Conservation (phyloP, 2,329 filamentous ascomycete species). For the Fusarium secorum region DNA sequence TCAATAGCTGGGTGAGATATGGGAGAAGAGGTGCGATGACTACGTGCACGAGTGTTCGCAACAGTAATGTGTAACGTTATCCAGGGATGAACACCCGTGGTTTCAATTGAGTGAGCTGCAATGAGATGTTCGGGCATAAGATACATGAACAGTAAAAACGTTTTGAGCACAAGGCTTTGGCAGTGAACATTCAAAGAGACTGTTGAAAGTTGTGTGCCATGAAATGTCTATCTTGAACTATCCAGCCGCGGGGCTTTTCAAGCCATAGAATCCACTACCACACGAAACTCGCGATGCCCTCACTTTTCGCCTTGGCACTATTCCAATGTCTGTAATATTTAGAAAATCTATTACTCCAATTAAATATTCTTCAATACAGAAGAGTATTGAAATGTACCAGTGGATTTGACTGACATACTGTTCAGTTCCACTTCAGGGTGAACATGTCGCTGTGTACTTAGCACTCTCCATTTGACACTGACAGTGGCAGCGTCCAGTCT, state of each 20-base stretch:
- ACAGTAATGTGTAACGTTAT: not conserved
- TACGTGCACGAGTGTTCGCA: not conserved
- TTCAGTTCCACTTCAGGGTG: not conserved
- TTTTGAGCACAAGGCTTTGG: no score
- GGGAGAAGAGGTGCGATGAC: not conserved
- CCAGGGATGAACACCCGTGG: no score
- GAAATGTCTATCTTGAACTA: not conserved
- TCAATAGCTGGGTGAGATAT: no score
- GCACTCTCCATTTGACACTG: not conserved
- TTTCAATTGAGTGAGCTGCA: not conserved
- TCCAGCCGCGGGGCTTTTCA: not conserved
- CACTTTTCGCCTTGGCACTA: not conserved
- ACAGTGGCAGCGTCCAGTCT: not conserved
- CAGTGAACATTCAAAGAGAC: not conserved
- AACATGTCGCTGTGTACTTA: not conserved
- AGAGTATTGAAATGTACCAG: not conserved
- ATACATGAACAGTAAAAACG: not conserved
- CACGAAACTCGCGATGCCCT: not conserved
- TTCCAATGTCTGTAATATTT: no score
- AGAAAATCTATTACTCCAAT: fast-evolving
- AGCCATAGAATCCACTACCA: not conserved
- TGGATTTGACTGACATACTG: not conserved
- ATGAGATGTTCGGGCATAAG: not conserved
- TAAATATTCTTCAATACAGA: fast-evolving
- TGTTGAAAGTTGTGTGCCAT: not conserved